Percentiles rank a stretch among this genome's conserved stretches.
These are phyloP conservation scores for Juglanconis sp. DNA, from an alignment of 2,329 filamentous ascomycete species.

Conservation along the genomic window DNA sequence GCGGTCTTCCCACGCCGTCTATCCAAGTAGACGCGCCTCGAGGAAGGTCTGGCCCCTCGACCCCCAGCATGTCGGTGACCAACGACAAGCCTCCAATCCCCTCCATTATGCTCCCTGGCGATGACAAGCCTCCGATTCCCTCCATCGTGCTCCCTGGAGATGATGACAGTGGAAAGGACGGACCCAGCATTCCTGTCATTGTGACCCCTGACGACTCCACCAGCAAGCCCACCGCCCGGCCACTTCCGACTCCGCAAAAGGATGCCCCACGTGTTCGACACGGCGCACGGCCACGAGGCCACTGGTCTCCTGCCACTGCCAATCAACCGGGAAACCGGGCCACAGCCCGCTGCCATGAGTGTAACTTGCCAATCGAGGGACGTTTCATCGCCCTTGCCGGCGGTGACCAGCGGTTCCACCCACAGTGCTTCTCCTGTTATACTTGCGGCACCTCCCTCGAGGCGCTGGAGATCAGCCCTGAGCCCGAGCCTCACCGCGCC, in stretches of 20 bases:
- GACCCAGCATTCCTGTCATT: conserved; percentile 37
- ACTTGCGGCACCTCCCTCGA: conserved; percentile 85
- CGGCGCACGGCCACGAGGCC: conserved; percentile 43
- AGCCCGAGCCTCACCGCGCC: conserved; percentile 69
- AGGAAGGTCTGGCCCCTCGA: conserved; percentile 28
- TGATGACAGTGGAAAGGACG: conserved; percentile 20
- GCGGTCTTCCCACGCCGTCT: conserved; percentile 37
- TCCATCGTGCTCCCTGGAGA: conserved; percentile 38
- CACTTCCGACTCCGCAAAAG: conserved; percentile 46
- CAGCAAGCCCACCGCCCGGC: conserved; percentile 33
- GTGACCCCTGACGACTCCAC: conserved; percentile 42
- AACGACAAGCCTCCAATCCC: conserved; percentile 41
- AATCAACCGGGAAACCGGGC: conserved; percentile 42
- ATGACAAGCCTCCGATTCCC: conserved; percentile 37
- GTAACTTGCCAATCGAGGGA: conserved; percentile 79
- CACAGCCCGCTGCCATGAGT: conserved; percentile 79
- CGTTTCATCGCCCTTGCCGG: conserved; percentile 84
- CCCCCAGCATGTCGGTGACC: conserved; percentile 50
- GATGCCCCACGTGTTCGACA: conserved; percentile 30
- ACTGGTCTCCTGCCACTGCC: conserved; percentile 55
- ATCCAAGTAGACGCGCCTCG: conserved; percentile 42
- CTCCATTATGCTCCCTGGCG: conserved; percentile 40
- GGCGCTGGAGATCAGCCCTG: conserved; percentile 92
- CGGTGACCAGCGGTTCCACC: conserved; percentile 74
- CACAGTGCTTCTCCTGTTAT: conserved; percentile 87